Conservation (phyloP, 805 yeast genomes). For the Schwanniomyces pseudopolymorphus region DNA sequence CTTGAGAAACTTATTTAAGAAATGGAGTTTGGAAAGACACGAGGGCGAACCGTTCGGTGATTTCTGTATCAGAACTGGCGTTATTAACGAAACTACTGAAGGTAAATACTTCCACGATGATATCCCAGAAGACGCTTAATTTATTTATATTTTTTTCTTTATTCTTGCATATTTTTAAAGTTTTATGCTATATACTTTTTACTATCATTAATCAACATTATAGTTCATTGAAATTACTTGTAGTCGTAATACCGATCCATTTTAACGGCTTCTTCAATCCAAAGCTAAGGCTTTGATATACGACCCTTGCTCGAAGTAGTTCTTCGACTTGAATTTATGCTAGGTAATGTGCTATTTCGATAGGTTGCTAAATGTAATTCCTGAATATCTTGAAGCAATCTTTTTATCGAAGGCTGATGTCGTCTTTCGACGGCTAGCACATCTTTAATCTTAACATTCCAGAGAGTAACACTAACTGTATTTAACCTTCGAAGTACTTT, state of each 20-base stretch:
- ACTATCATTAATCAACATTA: background rate
- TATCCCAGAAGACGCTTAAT: conserved; percentile 70
- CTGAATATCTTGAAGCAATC: conserved; percentile 24
- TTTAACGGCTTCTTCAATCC: no score
- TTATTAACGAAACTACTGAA: conserved; percentile 82
- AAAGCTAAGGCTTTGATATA: background rate
- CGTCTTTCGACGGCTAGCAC: conserved; percentile 47
- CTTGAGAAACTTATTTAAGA: conserved; percentile 83
- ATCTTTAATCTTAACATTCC: conserved; percentile 47
- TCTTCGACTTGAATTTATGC: background rate
- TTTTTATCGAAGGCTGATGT: conserved; percentile 28
- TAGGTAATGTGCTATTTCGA: background rate
- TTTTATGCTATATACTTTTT: background rate
- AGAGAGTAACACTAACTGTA: conserved; percentile 47
- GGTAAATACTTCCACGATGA: conserved; percentile 96
- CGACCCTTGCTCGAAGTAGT: background rate
- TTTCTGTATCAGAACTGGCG: conserved; percentile 82
- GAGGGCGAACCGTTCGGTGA: conserved; percentile 97
- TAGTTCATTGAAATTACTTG: background rate
- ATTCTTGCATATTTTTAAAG: background rate
- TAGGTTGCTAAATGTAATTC: conserved; percentile 3
- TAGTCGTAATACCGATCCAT: no score
- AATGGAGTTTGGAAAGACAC: conserved; percentile 88
- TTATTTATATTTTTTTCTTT: background rate
- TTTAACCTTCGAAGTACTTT: conserved; percentile 44